phyloP scores from a whole-genome alignment of 2,329 filamentous ascomycete species.

The Botrytis sinoallii region DNA sequence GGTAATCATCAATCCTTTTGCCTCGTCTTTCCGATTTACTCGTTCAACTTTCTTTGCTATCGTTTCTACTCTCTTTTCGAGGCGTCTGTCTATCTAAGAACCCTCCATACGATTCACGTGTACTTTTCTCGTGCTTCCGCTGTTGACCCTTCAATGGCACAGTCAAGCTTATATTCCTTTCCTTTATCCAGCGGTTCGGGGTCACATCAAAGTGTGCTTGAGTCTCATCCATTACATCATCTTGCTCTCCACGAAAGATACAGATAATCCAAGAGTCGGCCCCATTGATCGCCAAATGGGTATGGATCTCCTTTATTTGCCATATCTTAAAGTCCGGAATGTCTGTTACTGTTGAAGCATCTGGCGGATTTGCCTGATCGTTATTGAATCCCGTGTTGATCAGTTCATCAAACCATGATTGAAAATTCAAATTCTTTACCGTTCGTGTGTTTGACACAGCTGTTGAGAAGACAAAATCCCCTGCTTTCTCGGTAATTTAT shows the following conservation, averaged over 20 bases:
- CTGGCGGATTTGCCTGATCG: too few relatives aligned
- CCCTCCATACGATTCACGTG: neutral
- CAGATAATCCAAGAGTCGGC: neutral
- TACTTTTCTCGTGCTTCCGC: neutral
- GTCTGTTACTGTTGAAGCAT: neutral
- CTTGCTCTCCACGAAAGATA: neutral
- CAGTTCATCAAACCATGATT: too few relatives aligned
- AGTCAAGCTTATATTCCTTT: neutral
- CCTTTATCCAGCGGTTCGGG: neutral
- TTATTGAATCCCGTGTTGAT: neutral
- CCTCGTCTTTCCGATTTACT: neutral
- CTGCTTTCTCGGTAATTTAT: neutral
- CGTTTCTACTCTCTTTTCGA: neutral
- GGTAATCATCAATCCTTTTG: neutral
- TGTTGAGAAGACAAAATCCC: neutral
- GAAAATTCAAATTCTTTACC: neutral
- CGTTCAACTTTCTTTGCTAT: neutral
- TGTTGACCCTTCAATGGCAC: neutral
- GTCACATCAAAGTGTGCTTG: neutral
- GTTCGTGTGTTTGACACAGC: too few relatives aligned
- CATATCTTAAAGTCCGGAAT: neutral
- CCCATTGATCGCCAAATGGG: neutral
- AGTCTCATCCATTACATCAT: neutral
- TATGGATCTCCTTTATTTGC: neutral
- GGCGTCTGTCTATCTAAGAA: neutral